Conservation (phyloP, 116 monocot genomes). For the Cymodocea nodosa region DNA sequence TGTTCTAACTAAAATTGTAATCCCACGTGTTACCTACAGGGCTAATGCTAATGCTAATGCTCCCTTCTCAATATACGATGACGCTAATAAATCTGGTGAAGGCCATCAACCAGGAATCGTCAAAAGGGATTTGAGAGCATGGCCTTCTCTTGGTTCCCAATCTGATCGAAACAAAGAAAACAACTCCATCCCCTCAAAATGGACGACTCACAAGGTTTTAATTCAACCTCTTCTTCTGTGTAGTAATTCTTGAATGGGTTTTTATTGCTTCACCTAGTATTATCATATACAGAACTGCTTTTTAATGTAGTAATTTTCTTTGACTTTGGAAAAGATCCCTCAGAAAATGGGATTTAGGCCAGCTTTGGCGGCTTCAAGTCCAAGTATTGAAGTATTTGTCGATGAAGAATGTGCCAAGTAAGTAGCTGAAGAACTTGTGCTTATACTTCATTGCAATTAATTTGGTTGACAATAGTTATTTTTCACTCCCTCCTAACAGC, state of each 20-base stretch:
- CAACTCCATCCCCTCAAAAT: slow-evolving; percentile 42
- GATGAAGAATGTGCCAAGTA: slow-evolving; percentile 68
- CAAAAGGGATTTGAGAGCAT: slow-evolving; percentile 21
- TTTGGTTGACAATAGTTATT: too few relatives aligned
- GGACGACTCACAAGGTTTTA: slow-evolving; percentile 55
- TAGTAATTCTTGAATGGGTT: neutral
- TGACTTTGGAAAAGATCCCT: slow-evolving; percentile 32
- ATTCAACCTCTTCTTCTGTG: neutral
- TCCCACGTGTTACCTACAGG: slow-evolving; percentile 16
- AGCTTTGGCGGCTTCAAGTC: slow-evolving; percentile 14
- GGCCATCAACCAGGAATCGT: slow-evolving; percentile 12
- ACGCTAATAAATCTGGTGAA: slow-evolving; percentile 20
- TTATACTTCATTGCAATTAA: too few relatives aligned
- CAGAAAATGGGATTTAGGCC: slow-evolving; percentile 23
- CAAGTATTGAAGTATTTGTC: slow-evolving; percentile 56
- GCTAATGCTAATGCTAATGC: slow-evolving; percentile 27
- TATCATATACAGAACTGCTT: neutral
- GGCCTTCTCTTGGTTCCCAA: slow-evolving; percentile 43
- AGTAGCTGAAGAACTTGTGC: slow-evolving; percentile 10
- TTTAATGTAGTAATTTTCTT: neutral
- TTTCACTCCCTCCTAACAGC: too few relatives aligned
- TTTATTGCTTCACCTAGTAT: too few relatives aligned
- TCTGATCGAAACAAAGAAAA: slow-evolving; percentile 71
- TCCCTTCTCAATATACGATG: slow-evolving; percentile 44
- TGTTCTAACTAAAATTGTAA: too few relatives aligned